A percentile compares a stretch with the other conserved stretches of the same genome.
Conservation (phyloP, 345 rosid species). For the Hevea brasiliensis region DNA sequence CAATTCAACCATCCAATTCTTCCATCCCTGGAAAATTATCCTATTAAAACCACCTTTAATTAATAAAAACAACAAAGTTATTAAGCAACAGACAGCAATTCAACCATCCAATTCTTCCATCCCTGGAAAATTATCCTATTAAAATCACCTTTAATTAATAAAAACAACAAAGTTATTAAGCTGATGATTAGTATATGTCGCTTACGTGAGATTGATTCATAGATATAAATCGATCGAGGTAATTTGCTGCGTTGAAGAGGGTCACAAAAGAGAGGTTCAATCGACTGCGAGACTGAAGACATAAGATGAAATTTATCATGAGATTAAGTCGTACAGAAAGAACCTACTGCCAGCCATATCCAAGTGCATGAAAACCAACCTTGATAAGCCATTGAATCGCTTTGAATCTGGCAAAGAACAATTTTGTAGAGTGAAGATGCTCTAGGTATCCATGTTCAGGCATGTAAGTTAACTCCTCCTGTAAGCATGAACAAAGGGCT, state of each 20-base stretch:
- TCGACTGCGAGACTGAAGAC: slow-evolving; percentile 44
- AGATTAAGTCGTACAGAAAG: background rate
- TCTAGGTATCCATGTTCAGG: slow-evolving; percentile 36
- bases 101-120: slow-evolving; percentile 75
- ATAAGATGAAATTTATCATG: background rate
- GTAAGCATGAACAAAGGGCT: slow-evolving; percentile 20
- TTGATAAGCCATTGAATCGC: slow-evolving; percentile 46
- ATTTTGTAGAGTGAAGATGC: slow-evolving; percentile 25
- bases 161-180: background rate
- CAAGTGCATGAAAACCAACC: slow-evolving; percentile 18
- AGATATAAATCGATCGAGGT: slow-evolving; percentile 59
- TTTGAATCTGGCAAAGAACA: slow-evolving; percentile 29
- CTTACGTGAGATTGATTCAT: slow-evolving; percentile 49
- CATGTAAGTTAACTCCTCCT: slow-evolving; percentile 41
- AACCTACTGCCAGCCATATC: too few species aligned
- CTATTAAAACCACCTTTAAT: background rate
- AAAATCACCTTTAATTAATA: background rate
- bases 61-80: too few species aligned
- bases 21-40: slow-evolving; percentile 50
- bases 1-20: slow-evolving; percentile 68
- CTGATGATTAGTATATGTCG: background rate
- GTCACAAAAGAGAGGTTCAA: slow-evolving; percentile 44
- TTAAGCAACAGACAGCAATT: slow-evolving; percentile 54
- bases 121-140: slow-evolving; percentile 32
- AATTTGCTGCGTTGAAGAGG: slow-evolving; percentile 55